phyloP scores from a whole-genome alignment of 257 asterid genomes.

The Haberlea rhodopensis region DNA sequence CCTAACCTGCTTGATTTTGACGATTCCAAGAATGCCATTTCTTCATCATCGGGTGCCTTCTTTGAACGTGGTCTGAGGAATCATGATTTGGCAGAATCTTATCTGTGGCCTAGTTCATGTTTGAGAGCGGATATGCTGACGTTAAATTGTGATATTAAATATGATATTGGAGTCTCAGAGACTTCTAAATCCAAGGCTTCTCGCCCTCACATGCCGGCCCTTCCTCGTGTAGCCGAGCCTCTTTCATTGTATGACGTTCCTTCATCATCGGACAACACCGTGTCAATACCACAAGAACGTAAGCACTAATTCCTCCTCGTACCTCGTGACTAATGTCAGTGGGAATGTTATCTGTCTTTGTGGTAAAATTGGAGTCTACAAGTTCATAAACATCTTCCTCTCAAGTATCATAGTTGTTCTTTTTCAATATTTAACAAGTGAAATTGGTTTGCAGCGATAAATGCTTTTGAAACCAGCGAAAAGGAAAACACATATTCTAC shows the following conservation, averaged over 20 bases:
- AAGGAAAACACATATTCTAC: neutral
- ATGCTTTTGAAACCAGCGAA: neutral
- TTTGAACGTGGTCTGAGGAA: constrained; percentile 35
- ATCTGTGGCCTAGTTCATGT: constrained; percentile 29
- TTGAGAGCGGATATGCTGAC: constrained; percentile 25
- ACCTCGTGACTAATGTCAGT: neutral
- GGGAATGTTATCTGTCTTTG: neutral
- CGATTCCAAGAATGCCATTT: constrained; percentile 22
- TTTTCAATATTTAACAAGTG: neutral
- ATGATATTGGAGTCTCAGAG: constrained; percentile 31
- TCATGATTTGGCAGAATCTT: constrained; percentile 35
- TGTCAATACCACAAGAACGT: constrained; percentile 24
- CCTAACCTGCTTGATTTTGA: constrained; percentile 33
- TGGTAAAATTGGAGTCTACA: neutral
- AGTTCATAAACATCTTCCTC: neutral
- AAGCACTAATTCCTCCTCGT: neutral
- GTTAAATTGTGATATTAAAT: neutral
- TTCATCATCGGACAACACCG: neutral
- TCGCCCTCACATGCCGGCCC: neutral
- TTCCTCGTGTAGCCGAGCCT: neutral
- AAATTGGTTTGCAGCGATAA: neutral
- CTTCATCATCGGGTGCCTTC: constrained; percentile 26
- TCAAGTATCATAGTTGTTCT: neutral
- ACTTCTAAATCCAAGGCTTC: constrained; percentile 25
- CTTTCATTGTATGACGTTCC: neutral